Conservation (phyloP, 2,329 filamentous ascomycete genomes). For the Fusarium metavorans region DNA sequence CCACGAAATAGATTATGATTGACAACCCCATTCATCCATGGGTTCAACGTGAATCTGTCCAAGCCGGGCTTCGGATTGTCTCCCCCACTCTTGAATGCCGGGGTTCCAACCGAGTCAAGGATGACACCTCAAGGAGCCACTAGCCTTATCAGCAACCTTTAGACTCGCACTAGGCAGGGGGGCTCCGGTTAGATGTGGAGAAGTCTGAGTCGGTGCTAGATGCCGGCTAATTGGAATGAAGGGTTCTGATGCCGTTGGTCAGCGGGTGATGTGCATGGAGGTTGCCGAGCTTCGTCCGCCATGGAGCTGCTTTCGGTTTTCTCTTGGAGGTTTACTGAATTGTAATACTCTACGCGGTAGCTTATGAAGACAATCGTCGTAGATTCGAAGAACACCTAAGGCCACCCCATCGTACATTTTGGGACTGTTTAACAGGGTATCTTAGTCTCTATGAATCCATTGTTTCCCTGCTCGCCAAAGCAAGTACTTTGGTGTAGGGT, state of each 20-base stretch:
- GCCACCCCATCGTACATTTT: too few relatives aligned
- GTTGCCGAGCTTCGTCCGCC: not conserved
- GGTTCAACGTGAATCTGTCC: not conserved
- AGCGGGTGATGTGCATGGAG: not conserved
- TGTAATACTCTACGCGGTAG: not conserved
- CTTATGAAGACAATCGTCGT: too few relatives aligned
- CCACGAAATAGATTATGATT: not conserved
- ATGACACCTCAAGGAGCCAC: not conserved
- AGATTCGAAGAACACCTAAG: too few relatives aligned
- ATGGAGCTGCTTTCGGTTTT: not conserved
- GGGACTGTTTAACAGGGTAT: too few relatives aligned
- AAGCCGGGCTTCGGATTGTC: not conserved
- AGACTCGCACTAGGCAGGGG: not conserved
- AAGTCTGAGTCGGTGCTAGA: not conserved
- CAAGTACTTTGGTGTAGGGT: not conserved
- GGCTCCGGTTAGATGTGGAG: not conserved
- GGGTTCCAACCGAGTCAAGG: constrained; percentile 1
- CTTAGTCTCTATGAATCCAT: too few relatives aligned
- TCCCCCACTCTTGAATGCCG: not conserved
- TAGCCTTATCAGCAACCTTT: not conserved
- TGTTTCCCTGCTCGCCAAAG: not conserved
- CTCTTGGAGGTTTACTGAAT: not conserved
- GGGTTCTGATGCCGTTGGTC: not conserved
- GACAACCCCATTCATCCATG: not conserved
- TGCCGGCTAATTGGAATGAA: not conserved